Percentiles rank a stretch among this genome's conserved stretches.
Conservation (phyloP, 176 grass and related monocot genomes). For the Cenchrus purpureus region DNA sequence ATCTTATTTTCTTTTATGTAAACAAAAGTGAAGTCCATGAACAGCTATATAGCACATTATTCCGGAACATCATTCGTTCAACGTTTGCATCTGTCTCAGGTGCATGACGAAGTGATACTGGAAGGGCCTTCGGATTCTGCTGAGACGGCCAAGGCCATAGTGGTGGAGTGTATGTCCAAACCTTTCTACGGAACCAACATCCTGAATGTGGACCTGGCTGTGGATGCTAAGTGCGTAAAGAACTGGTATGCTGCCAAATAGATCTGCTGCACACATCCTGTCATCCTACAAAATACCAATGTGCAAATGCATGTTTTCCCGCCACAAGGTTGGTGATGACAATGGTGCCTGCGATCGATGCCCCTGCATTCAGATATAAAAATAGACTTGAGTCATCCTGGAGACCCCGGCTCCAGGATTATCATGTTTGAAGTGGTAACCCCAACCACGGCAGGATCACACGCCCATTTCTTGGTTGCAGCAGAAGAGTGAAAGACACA, state of each 20-base stretch:
- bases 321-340: neutral
- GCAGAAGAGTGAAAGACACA: neutral
- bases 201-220: conserved; percentile 72
- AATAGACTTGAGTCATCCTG: neutral
- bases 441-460: neutral
- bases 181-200: conserved; percentile 78
- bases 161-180: conserved; percentile 90
- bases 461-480: conserved; percentile 13
- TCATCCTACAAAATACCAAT: neutral
- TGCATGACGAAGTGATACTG: conserved; percentile 89
- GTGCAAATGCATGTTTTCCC: neutral
- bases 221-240: conserved; percentile 83
- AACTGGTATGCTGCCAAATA: conserved; percentile 93
- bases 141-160: conserved; percentile 64
- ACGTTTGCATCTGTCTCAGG: conserved; percentile 37
- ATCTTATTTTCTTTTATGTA: conserved; percentile 6
- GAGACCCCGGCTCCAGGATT: neutral
- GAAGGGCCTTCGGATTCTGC: conserved; percentile 80
- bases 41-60: neutral
- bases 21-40: neutral
- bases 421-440: neutral
- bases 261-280: neutral
- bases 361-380: neutral
- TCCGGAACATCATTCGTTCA: neutral
- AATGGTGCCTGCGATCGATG: neutral